Base-by-base conservation (phyloP, 306 rosid species). In the Malus asiatica region DNA sequence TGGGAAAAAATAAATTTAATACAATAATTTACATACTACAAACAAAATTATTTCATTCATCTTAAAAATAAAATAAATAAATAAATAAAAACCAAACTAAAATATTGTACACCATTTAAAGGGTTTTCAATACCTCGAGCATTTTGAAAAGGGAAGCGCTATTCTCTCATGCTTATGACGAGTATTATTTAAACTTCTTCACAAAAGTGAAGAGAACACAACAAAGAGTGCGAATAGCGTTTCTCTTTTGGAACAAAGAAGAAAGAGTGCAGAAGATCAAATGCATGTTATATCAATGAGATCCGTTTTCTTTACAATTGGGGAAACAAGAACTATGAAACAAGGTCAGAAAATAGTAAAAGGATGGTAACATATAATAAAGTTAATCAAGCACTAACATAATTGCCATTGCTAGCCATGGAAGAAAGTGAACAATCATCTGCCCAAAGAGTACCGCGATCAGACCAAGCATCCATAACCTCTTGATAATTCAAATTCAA, bases 391-490 rank as follows among this genome's bases (percentile, higher is more conserved):
- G 46, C 75, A 91, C 94, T 87, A 48, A 91, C 97, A 83, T 89
- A 88, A 75, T 73, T 69, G 70, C 68, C 82, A 83, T 78, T 86
- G 55, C 60, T 79, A 59, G 78, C 40, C 69, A 77, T 23, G 63
- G 91, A 83, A 76, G 78, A 83, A 80, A 44, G 70, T 20, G 77
- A 86, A 72, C 45, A 83, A 8, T 82, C 91, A 30, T 88, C 77
- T 16, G 93, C 93, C 93, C 91, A 88, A 2, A 80, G 88, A 79
- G 96, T 78, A 0, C 97, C 92, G 15, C 96, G 91, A 72, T 87
- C 80, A 57, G 93, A 92, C 97, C 97, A 92, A 63, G 97, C 93
- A 69, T 92, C 90, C 88, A 90, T 72, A 59, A 92, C 97, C 4
- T 92, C 88, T 82, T 90, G 88, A 84, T 90, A 86, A 68, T 92